Base-by-base conservation (phyloP, 331 rosid species). In the Erythrophleum ivorense region DNA sequence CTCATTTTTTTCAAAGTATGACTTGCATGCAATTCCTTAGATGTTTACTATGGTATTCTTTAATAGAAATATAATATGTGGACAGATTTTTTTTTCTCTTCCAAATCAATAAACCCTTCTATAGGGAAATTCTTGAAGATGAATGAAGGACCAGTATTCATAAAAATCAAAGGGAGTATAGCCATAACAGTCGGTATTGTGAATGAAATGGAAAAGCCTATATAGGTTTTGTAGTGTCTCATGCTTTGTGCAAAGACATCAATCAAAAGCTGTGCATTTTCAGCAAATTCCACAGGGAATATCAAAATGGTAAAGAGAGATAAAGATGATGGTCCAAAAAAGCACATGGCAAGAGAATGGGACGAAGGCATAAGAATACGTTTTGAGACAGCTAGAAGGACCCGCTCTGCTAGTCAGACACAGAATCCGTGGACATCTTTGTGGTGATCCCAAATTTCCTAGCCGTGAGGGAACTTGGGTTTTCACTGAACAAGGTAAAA, bases 381-480 rank as follows among this genome's bases (percentile, higher is more conserved):
- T 62, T 71, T 81, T 74, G 3, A 62, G 87, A 83, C 89, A 88
- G 89, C 90, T 83, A 86, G 81, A 86, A 83, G 83, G 82, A 34
- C 38, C 82, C 48, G 71, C 53, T 78, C 55, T 76, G 66, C 59
- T 52, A 74, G 75, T 12, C 82, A 50, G 58, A 8, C 46, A 69
- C 48, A 38, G 14, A 52, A 77, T 57, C 34, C 82, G 43, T 9
- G 60, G 46, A 62, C 34, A 73, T 31, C 34, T 75, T 14, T 83
- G 88, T 89, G 88, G 88, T 58, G 15, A 70, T 82, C 79, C 36
- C 58, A 74, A 71, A 85, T 77, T 81, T 87, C 90, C 87, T 21
- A 64, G 68, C 72, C 19, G 62, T 1, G 11, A 71, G 75, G 86
- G 82, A 33, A 45, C 40, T 77, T 50, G 43, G 58, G 13, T 74